phyloP scores from a whole-genome alignment of 345 rosid genomes.

The Brassica napus region DNA sequence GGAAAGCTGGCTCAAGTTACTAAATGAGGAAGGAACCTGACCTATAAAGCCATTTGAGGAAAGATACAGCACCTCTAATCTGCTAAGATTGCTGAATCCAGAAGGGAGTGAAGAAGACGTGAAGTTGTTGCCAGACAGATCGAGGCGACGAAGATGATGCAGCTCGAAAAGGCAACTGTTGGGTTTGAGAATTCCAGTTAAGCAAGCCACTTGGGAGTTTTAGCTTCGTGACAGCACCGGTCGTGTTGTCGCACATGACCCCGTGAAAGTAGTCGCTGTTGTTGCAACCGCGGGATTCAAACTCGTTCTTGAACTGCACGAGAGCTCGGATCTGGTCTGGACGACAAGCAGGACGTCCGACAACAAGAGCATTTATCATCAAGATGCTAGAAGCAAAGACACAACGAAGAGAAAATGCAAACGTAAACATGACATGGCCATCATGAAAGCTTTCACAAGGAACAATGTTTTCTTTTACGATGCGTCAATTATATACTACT shows the following conservation, averaged over 20 bases:
- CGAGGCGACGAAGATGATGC: slow-evolving; percentile 10
- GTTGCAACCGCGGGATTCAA: slow-evolving; percentile 9
- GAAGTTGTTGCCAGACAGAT: slow-evolving; percentile 17
- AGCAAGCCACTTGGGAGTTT: not conserved
- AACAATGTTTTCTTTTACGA: not conserved
- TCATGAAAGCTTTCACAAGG: not conserved
- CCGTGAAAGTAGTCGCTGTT: not conserved
- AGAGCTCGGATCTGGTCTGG: not conserved
- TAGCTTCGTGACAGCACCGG: not conserved
- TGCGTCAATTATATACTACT: not conserved
- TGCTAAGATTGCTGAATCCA: not conserved
- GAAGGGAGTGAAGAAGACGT: slow-evolving; percentile 18
- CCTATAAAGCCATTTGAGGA: slow-evolving; percentile 9
- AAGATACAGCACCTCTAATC: slow-evolving; percentile 15
- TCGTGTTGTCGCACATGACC: not conserved
- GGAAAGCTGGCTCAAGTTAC: not conserved
- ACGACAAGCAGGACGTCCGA: not conserved
- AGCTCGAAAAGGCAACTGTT: slow-evolving; percentile 27
- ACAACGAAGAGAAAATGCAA: not conserved
- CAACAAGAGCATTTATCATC: not conserved
- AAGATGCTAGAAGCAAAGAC: not conserved
- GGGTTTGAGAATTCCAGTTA: slow-evolving; percentile 10
- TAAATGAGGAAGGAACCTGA: slow-evolving; percentile 18
- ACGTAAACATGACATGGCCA: not conserved
- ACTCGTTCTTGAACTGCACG: slow-evolving; percentile 7